A percentile compares a stretch with the other conserved stretches of the same genome.
phyloP scores from a whole-genome alignment of 2,329 filamentous ascomycete genomes.

The Ambrosiella xylebori region DNA sequence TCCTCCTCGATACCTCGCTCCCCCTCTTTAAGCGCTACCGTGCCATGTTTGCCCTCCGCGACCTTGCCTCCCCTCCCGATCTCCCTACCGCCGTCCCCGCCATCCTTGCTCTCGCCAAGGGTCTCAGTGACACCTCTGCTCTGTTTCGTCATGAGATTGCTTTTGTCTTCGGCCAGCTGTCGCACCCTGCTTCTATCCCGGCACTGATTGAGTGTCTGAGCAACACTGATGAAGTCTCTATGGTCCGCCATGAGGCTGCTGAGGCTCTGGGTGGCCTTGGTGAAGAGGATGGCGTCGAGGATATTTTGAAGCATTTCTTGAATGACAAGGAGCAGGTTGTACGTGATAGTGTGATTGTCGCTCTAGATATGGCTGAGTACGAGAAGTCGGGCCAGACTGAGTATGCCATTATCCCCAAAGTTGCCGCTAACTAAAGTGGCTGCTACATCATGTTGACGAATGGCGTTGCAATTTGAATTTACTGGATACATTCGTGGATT shows the following conservation, averaged over 20 bases:
- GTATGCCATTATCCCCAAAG: slow-evolving; percentile 76
- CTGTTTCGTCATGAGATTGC: slow-evolving; percentile 96
- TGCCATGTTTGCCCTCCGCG: slow-evolving; percentile 93
- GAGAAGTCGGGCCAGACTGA: slow-evolving; percentile 78
- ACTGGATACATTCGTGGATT: not conserved
- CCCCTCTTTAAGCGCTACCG: slow-evolving; percentile 87
- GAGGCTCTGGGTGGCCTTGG: slow-evolving; percentile 90
- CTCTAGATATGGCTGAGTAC: slow-evolving; percentile 94
- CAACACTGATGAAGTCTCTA: slow-evolving; percentile 68
- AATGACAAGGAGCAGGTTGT: slow-evolving; percentile 87
- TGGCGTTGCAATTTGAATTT: not conserved
- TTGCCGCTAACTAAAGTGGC: slow-evolving; percentile 21
- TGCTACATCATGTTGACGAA: not conserved
- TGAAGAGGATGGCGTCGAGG: slow-evolving; percentile 83
- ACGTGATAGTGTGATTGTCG: slow-evolving; percentile 84
- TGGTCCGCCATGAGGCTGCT: slow-evolving; percentile 95
- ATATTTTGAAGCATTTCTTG: slow-evolving; percentile 64
- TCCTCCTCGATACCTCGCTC: slow-evolving; percentile 58
- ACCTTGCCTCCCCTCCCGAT: slow-evolving; percentile 84
- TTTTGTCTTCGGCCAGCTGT: slow-evolving; percentile 93
- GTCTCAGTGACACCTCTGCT: slow-evolving; percentile 70
- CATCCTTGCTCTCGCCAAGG: slow-evolving; percentile 67
- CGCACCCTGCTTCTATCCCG: slow-evolving; percentile 91
- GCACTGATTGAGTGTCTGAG: slow-evolving; percentile 64
- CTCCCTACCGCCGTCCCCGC: slow-evolving; percentile 80